Base-by-base conservation (phyloP, 345 rosid genomes). In the Capsella bursapastoris region DNA sequence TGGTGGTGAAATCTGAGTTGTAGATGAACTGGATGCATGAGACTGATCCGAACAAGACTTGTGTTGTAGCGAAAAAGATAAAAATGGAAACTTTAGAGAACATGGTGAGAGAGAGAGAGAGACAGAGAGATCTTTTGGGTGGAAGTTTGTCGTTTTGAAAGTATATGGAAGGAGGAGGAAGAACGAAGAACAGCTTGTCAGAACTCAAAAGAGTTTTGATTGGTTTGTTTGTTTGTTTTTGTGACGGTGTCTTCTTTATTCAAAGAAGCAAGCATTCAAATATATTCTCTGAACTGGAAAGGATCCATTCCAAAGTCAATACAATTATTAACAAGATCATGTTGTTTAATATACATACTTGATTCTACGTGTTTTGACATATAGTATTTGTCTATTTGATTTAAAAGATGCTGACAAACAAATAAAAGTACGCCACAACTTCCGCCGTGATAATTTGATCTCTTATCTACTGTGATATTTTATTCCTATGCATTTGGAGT, bases 1-100 rank as follows among this genome's bases (percentile, higher is more conserved):
- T 71, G 49, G 84, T 77, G 45, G 82, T 77, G 88, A 93, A 89
- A 25, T 77, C 70, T 27, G 93, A 88, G 62, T 84, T 89, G 87
- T 84, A 86, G 77, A 90, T 53, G 65, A 90, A 85, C 16, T 85
- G 89, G 49, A 81, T 7, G 57, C 85, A 77, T 7, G 70, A 74
- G 51, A 45, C 47, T 14, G 82, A 27, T 32, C 56, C 78, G 34
- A 57, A 68, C 5, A 76, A 38, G 58, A 74, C 10, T 0, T 49
- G 68, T 13, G 55, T 5, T 40, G 27, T 41, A 28, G 16, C 0
- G 0, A 56, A 29, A 18, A 62, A 4, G 25, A 70, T 29, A 38
- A 63, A 64, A 28, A 70, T 63, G 6, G 51, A 69, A 47, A 32
- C 53, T 76, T 64, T 76, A 7, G 14, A 40, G 9, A 45, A 47